These are phyloP conservation scores for Microsporum canis DNA, from an alignment of 2,329 filamentous ascomycete genomes.

Conservation along the genomic window DNA sequence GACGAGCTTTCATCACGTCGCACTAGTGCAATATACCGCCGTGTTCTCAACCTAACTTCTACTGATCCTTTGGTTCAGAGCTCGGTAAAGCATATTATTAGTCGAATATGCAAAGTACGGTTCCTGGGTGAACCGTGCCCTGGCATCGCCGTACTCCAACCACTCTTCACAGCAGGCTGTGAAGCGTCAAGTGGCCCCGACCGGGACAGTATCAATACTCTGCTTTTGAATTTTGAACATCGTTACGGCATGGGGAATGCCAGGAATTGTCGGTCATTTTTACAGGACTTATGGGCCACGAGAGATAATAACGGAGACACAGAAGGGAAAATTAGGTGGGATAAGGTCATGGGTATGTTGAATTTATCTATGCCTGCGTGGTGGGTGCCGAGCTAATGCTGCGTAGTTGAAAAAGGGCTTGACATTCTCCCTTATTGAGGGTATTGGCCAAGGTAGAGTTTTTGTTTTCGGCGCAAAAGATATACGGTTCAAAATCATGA, in stretches of 20 bases:
- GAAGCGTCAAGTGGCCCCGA: conserved; percentile 45
- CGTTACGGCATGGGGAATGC: conserved; percentile 58
- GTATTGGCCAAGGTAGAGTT: background rate
- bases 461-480: too few species aligned
- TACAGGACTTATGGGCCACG: conserved; percentile 47
- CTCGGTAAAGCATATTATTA: conserved; percentile 14
- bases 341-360: conserved; percentile 16
- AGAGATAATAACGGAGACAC: conserved; percentile 12
- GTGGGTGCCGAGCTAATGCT: background rate
- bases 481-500: too few species aligned
- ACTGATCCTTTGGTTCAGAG: conserved; percentile 13
- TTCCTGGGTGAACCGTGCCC: conserved; percentile 31
- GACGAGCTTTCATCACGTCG: conserved; percentile 15
- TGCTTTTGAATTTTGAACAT: conserved; percentile 44
- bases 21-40: conserved; percentile 14
- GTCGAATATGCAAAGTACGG: conserved; percentile 11
- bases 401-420: conserved; percentile 14
- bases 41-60: conserved; percentile 13
- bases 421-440: conserved; percentile 14
- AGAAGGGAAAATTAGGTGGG: conserved; percentile 15
- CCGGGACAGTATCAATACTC: conserved; percentile 40
- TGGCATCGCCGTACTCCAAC: conserved; percentile 54
- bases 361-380: background rate
- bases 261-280: conserved; percentile 48
- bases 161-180: conserved; percentile 52